A percentile compares a stretch with the other conserved stretches of the same genome.
phyloP scores from a whole-genome alignment of 305 asterid genomes.

The Petunia hybrid region DNA sequence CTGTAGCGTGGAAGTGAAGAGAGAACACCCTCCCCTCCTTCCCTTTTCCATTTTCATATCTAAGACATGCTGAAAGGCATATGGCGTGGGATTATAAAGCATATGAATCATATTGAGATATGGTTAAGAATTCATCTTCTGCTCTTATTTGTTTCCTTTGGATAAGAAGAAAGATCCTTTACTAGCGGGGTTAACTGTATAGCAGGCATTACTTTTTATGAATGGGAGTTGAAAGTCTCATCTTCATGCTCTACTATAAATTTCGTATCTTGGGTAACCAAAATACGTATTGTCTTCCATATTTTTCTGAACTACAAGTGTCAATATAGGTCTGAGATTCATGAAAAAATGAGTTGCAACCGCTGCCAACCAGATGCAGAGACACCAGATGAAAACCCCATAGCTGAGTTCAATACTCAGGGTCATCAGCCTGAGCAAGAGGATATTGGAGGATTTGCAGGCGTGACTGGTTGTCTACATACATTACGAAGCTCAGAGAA shows the following conservation, averaged over 20 bases:
- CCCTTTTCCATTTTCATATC: background rate
- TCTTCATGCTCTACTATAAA: background rate
- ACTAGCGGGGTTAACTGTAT: background rate
- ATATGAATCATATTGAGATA: background rate
- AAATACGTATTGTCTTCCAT: constrained; percentile 1
- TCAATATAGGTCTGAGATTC: constrained; percentile 82
- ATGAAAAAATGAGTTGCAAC: constrained; percentile 83
- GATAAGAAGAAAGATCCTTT: background rate
- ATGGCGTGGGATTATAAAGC: background rate
- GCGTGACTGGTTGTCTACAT: constrained; percentile 70
- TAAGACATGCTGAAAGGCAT: background rate
- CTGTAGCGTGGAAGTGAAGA: background rate
- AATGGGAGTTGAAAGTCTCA: background rate
- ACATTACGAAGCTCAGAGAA: constrained; percentile 75
- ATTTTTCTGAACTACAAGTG: constrained; percentile 1
- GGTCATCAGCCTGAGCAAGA: constrained; percentile 58
- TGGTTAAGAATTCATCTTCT: constrained; percentile 8
- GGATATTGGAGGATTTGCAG: constrained; percentile 95
- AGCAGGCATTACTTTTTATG: background rate
- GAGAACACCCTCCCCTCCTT: background rate
- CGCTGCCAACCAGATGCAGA: constrained; percentile 67
- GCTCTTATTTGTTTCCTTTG: background rate
- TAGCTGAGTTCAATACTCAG: constrained; percentile 41
- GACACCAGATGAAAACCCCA: constrained; percentile 40
- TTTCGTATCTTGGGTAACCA: background rate